phyloP scores from a whole-genome alignment of 345 rosid genomes.

The Camelina laxa region DNA sequence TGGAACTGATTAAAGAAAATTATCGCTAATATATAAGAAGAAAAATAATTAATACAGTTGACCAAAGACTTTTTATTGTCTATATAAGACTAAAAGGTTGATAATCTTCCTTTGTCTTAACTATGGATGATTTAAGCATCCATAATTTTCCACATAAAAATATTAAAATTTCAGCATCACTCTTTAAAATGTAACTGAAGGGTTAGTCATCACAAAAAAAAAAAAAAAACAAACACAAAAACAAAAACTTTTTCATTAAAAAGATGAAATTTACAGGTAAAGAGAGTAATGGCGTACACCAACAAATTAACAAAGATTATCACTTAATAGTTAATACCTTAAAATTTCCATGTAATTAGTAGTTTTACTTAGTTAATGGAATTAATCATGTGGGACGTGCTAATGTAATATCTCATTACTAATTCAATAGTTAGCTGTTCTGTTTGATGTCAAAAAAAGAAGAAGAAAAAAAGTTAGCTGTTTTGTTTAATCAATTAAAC shows the following conservation, averaged over 20 bases:
- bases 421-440: slow-evolving; percentile 14
- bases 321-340: background rate
- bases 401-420: slow-evolving; percentile 16
- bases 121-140: slow-evolving; percentile 38
- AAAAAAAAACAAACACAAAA: background rate
- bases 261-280: background rate
- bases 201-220: background rate
- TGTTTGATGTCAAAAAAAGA: background rate
- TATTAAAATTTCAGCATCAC: slow-evolving; percentile 18
- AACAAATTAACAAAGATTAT: background rate
- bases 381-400: slow-evolving; percentile 19
- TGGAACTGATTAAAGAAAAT: slow-evolving; percentile 34
- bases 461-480: background rate
- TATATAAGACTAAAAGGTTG: slow-evolving; percentile 39
- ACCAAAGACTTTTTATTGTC: slow-evolving; percentile 46
- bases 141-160: slow-evolving; percentile 29
- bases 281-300: background rate
- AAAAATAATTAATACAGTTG: slow-evolving; percentile 31
- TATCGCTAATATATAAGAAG: slow-evolving; percentile 26
- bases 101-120: slow-evolving; percentile 38
- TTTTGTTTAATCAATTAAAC: slow-evolving; percentile 27
- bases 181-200: background rate
- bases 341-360: background rate
- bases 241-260: background rate
- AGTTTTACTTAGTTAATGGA: slow-evolving; percentile 18